Percentiles rank a stretch among this genome's conserved stretches.
Evolutionary conservation across 1,139 yeast species (phyloP).

Genomic region (Saccharomyces pastorianus): DNA sequence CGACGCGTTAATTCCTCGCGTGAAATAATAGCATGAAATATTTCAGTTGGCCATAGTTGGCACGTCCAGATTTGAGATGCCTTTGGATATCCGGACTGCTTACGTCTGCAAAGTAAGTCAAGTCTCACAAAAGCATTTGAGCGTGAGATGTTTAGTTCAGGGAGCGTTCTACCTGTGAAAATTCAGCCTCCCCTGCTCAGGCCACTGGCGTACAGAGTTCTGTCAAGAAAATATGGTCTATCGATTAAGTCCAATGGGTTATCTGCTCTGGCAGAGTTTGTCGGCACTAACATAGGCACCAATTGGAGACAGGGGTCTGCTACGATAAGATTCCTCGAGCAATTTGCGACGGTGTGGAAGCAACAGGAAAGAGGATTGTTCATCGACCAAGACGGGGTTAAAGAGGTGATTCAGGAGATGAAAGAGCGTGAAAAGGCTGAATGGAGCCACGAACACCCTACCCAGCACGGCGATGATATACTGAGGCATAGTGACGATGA

Average conservation of each 20-base stretch:
- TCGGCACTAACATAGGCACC: slow-evolving; percentile 71
- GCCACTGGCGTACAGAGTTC: slow-evolving; percentile 81
- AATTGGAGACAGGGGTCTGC: slow-evolving; percentile 69
- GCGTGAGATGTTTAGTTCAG: slow-evolving; percentile 13
- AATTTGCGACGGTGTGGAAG: slow-evolving; percentile 77
- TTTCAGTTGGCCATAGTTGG: background rate
- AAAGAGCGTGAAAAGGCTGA: slow-evolving; percentile 25
- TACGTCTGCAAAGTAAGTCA: background rate
- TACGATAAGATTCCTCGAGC: slow-evolving; percentile 65
- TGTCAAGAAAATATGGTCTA: slow-evolving; percentile 87
- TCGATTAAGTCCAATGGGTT: slow-evolving; percentile 85
- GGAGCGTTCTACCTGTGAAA: slow-evolving; percentile 54
- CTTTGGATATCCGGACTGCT: too few relatives aligned
- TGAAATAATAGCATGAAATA: background rate
- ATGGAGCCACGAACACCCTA: slow-evolving; percentile 5
- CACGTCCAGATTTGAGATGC: background rate
- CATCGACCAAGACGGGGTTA: slow-evolving; percentile 65
- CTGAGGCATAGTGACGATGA: too few relatives aligned
- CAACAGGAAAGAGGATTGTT: slow-evolving; percentile 81
- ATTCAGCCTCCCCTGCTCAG: slow-evolving; percentile 75
- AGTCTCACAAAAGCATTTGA: background rate
- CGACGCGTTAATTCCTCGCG: background rate
- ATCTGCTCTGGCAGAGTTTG: slow-evolving; percentile 56
- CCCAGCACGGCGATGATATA: too few relatives aligned
- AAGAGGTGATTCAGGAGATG: slow-evolving; percentile 55